Base-by-base conservation (phyloP, 2,329 filamentous ascomycete species). In the Geosmithia morbida region DNA sequence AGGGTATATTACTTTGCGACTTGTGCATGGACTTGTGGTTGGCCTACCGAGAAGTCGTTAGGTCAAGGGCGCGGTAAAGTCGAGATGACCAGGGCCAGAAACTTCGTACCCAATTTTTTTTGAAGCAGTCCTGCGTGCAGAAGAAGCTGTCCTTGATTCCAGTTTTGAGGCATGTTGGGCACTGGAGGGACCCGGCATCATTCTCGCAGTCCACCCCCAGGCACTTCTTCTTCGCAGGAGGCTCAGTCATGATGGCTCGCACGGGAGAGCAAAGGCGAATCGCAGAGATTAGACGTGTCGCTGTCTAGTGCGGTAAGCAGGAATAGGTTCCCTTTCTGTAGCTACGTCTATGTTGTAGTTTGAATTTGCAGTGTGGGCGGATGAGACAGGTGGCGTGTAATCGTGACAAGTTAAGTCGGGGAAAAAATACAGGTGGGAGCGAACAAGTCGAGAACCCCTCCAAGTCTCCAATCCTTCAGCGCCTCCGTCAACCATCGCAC, bases 121-220 rank as follows among this genome's bases (percentile, higher is more conserved):
- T 97, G 70, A 98, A 98, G 72, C 92, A 98, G 57, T 97, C 92
- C 66, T 98, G 92, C 26, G 88, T 88, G 71, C 92, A 98, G 70
- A 97, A 98, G 68, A 81, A 96, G 69, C 87, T 94, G 59, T 92
- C 87, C 61, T 89, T 81, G 57, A 81, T 83, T 47, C 84, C 86
- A 43, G 89, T 71, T 68, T 95, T 96, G 59, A 96, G 74, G 63
- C 92, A 98, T 45, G 87, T 97, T 48, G 92, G 92, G 66, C 92
- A 98, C 65, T 97, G 89, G 44, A 98, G 70, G 47, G 81, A 73
- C 51, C 87, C 83, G 49, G 89, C 89, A 53, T 90, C 83, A 53
- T 96, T 95, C 41, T 77, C 72, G 72, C 92, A 98, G 64, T 94
- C 87, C 49, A 73, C 72, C 45, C 92, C 86, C 48, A 83, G 72